Conservation (phyloP, 768 basidiomycete species). For the Leucocoprinus birnbaumii region DNA sequence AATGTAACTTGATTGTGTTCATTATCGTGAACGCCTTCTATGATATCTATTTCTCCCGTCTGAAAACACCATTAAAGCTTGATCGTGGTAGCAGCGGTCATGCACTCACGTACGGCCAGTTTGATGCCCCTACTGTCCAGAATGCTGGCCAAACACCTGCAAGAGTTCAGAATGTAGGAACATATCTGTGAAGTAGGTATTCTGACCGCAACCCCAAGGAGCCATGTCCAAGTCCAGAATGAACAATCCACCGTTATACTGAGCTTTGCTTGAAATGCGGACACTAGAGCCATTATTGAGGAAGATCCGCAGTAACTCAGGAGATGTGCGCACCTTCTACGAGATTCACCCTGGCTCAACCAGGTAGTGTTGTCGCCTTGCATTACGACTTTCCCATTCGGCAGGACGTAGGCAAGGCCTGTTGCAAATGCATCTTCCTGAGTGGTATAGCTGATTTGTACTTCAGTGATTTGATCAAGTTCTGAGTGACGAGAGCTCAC, state of each 20-base stretch:
- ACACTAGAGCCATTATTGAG: conserved; percentile 43
- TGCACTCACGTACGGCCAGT: conserved; percentile 60
- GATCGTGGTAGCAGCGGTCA: background rate
- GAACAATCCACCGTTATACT: conserved; percentile 78
- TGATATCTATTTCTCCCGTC: conserved; percentile 81
- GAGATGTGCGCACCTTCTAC: conserved; percentile 50
- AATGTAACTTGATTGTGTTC: conserved; percentile 83
- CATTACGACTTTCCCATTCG: conserved; percentile 67
- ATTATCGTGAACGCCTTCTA: conserved; percentile 84
- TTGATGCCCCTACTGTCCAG: conserved; percentile 60
- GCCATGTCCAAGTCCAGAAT: conserved; percentile 81
- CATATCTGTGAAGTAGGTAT: background rate
- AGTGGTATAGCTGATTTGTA: conserved; percentile 57
- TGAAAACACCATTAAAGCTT: conserved; percentile 23
- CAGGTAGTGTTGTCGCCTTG: conserved; percentile 67
- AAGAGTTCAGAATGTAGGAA: background rate
- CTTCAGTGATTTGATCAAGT: background rate
- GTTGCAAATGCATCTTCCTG: conserved; percentile 46
- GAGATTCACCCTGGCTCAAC: conserved; percentile 48
- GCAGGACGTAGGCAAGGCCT: conserved; percentile 54
- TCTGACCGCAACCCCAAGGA: conserved; percentile 84
- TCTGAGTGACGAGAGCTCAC: conserved; percentile 35
- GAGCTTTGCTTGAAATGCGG: conserved; percentile 63
- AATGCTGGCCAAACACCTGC: conserved; percentile 87
- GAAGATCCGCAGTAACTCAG: no score